phyloP scores from a whole-genome alignment of 2,329 filamentous ascomycete species.

The Ramularia endophylla region DNA sequence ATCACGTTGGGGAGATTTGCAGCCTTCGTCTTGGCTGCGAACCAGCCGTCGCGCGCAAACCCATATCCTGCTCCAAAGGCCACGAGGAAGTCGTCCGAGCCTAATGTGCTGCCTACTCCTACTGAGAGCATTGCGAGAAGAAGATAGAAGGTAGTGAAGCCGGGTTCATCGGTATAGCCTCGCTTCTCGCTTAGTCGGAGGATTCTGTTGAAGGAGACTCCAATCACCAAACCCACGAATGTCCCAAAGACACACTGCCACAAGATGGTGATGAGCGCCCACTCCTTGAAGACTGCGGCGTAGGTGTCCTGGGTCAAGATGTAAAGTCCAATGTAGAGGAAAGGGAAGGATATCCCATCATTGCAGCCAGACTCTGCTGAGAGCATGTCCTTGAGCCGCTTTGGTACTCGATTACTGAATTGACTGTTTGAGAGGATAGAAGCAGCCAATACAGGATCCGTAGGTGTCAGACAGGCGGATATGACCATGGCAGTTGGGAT shows the following conservation, averaged over 20 bases:
- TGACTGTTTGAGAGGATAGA: slow-evolving; percentile 49
- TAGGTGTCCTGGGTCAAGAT: slow-evolving; percentile 36
- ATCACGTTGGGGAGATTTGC: slow-evolving; percentile 46
- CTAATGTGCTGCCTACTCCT: slow-evolving; percentile 47
- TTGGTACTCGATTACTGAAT: slow-evolving; percentile 48
- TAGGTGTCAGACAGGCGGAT: slow-evolving; percentile 51
- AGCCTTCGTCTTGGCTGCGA: slow-evolving; percentile 41
- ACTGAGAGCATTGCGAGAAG: slow-evolving; percentile 49
- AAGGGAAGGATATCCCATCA: slow-evolving; percentile 52
- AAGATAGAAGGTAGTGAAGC: slow-evolving; percentile 52
- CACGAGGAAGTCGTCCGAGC: slow-evolving; percentile 52
- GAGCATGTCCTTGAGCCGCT: slow-evolving; percentile 46
- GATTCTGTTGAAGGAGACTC: slow-evolving; percentile 42
- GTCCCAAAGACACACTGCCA: slow-evolving; percentile 50
- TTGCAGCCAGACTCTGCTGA: slow-evolving; percentile 52
- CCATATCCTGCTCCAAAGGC: slow-evolving; percentile 51
- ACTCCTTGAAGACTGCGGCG: slow-evolving; percentile 43
- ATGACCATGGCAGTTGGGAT: slow-evolving; percentile 45
- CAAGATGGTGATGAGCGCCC: slow-evolving; percentile 49
- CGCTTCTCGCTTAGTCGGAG: slow-evolving; percentile 43
- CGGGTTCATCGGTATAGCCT: slow-evolving; percentile 44
- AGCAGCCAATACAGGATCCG: slow-evolving; percentile 51
- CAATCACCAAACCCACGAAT: slow-evolving; percentile 43
- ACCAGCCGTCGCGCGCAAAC: slow-evolving; percentile 51
- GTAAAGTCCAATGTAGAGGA: slow-evolving; percentile 49